Base-by-base conservation (phyloP, 2,329 filamentous ascomycete species). In the Conoideocrella luteorostrata region DNA sequence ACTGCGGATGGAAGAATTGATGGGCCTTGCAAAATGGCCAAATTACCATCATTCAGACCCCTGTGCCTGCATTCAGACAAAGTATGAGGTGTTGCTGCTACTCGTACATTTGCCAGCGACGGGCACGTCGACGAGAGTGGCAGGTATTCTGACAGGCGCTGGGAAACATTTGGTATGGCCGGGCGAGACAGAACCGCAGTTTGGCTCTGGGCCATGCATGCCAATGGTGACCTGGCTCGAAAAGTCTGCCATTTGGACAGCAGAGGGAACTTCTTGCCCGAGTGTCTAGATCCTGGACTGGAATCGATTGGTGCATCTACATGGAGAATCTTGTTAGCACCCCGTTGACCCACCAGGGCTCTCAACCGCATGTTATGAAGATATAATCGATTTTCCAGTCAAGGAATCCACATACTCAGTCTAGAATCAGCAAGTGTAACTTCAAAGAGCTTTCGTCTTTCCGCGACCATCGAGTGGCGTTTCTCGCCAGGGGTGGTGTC, bases 391-490 rank as follows among this genome's bases (percentile, higher is more conserved):
- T 32, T n/a, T 6, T 12, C 20, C 4, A 13, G 13, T 20, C 5
- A 4, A 7, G 15, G 13, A 5, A 10, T 11, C 11, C 5, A 33
- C 28, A 4, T 24, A 43, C 44, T 43, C 11, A 33, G 33, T 13
- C 24, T 43, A 26, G 10, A 12, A 13, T 32, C 33, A 24, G 32
- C 41, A n/a, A 44, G 45, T 6, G 37, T 41, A 10, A 22, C 35
- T 34, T 58, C 56, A 34, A 58, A 57, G 9, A 57, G 28, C 18
- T 38, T 53, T 33, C 50, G 47, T 34, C 48, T 50, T 38, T 57
- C 55, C 12, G 54, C 54, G n/a, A 58, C 55, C 11, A 50, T 39
- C 7, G 51, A 56, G 4, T 29, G 34, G 2, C 28, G 38, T 17
- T 29, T 33, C 12, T n/a, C 10, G 3, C 17, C 21, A n/a, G 7